Evolutionary conservation across 2,329 filamentous ascomycete species (phyloP).

Genomic region (Cladosporium halotolerans): DNA sequence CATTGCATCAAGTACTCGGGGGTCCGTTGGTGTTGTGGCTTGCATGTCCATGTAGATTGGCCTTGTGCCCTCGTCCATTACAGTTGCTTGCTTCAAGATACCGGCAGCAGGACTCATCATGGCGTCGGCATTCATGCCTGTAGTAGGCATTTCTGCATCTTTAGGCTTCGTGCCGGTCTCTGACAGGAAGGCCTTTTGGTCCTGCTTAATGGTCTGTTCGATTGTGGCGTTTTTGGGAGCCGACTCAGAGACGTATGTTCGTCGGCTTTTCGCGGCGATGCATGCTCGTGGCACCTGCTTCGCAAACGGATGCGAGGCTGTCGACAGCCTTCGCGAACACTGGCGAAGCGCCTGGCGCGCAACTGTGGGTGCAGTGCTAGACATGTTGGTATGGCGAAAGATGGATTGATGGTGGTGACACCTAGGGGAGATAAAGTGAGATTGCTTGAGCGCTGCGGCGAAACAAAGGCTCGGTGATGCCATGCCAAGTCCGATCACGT

Average conservation of each 20-base stretch:
- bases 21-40: constrained; percentile 90
- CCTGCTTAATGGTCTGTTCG: constrained; percentile 73
- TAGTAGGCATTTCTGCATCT: constrained; percentile 54
- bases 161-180: constrained; percentile 50
- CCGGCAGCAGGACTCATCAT: constrained; percentile 68
- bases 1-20: constrained; percentile 93
- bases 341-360: constrained; percentile 67
- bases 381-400: constrained; percentile 33
- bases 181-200: constrained; percentile 70
- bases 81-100: constrained; percentile 81
- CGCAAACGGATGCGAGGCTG: constrained; percentile 36
- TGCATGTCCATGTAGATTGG: constrained; percentile 99
- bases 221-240: constrained; percentile 75
- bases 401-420: constrained; percentile 3
- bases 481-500: not conserved
- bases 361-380: constrained; percentile 54
- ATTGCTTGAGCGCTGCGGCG: not conserved
- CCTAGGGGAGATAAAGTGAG: not conserved
- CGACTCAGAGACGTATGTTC: constrained; percentile 75
- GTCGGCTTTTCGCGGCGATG: constrained; percentile 31
- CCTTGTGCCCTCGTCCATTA: constrained; percentile 86
- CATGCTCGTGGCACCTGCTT: constrained; percentile 36
- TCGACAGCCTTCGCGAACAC: constrained; percentile 45
- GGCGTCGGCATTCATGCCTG: constrained; percentile 54
- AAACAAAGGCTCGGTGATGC: constrained; percentile 9